Evolutionary conservation across 192 early-diverging fungal species (phyloP).

Genomic region (Entrophospora sp.): DNA sequence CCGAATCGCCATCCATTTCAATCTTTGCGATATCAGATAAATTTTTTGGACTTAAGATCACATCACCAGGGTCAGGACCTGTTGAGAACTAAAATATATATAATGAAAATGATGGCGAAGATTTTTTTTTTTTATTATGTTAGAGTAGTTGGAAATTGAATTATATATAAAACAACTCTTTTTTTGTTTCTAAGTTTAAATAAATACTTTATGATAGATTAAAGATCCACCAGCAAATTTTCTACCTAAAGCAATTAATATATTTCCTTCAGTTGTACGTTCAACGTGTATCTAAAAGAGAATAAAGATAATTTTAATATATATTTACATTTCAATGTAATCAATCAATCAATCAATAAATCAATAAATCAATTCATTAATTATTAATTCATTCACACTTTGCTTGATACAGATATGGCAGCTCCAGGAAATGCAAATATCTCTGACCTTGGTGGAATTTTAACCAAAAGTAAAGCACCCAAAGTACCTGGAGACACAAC

Average conservation of each 20-base stretch:
- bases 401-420: slow-evolving; percentile 40
- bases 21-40: slow-evolving; percentile 59
- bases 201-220: slow-evolving; percentile 34
- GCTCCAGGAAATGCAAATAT: slow-evolving; percentile 44
- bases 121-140: not conserved
- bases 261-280: slow-evolving; percentile 24
- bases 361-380: not conserved
- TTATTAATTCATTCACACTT: slow-evolving; percentile 23
- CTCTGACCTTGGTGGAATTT: slow-evolving; percentile 42
- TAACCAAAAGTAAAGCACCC: slow-evolving; percentile 34
- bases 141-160: not conserved
- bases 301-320: too few relatives aligned
- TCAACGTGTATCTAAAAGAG: slow-evolving; percentile 23
- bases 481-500: slow-evolving; percentile 40
- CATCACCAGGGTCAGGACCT: slow-evolving; percentile 43
- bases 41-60: slow-evolving; percentile 52
- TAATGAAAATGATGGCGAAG: not conserved
- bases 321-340: not conserved
- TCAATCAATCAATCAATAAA: not conserved
- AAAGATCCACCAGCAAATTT: slow-evolving; percentile 26
- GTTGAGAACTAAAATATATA: slow-evolving; percentile 47
- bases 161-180: not conserved
- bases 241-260: slow-evolving; percentile 23
- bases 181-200: not conserved
- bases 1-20: slow-evolving; percentile 41